Evolutionary conservation across 1,284 basidiomycete species (phyloP), one percentile per base, ranked within the genome.

Genomic region (Testicularia cyperi): DNA sequence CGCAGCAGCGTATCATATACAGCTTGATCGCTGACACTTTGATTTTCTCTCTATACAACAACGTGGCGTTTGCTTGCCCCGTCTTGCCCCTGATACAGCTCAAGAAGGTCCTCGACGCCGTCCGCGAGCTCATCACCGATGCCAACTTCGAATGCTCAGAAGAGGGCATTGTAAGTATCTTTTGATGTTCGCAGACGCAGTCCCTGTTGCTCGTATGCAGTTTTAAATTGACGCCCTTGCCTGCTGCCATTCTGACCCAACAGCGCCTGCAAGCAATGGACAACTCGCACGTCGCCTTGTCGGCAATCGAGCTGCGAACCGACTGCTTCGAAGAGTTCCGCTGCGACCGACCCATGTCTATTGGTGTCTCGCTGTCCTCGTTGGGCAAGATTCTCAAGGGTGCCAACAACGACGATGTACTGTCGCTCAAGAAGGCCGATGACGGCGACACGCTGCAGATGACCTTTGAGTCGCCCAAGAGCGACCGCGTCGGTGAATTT

Each of bases 131-230:
- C 42, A 92, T 98, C 40, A 87, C 90, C 10, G 95, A 98, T 77
- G 94, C 91, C 77, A 98, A 98, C 80, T 96, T 97, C 76, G 90
- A 96, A 76, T 97, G 92, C 79, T 90, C 86, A 60, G 94, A 99
- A 64, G 92, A 95, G 72, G 95, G 72, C 29, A 87, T 99, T 63
- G 87, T 88, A 72, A 69, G 87, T 83, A 30, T 18, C 18, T 28
- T 29, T 7, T 32, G 13, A 6, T 20, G n/a, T 12, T 21, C 18
- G n/a, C n/a, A n/a, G n/a, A n/a, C n/a, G n/a, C n/a, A n/a, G n/a
- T n/a, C n/a, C n/a, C n/a, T n/a, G n/a, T n/a, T n/a, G n/a, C n/a
- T n/a, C n/a, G n/a, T n/a, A n/a, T n/a, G n/a, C n/a, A n/a, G n/a
- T n/a, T n/a, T n/a, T n/a, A n/a, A n/a, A n/a, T n/a, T n/a, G n/a